Evolutionary conservation across 2,329 filamentous ascomycete genomes (phyloP), one percentile per base, ranked within the genome.

Genomic region (Karstenula rhodostoma): DNA sequence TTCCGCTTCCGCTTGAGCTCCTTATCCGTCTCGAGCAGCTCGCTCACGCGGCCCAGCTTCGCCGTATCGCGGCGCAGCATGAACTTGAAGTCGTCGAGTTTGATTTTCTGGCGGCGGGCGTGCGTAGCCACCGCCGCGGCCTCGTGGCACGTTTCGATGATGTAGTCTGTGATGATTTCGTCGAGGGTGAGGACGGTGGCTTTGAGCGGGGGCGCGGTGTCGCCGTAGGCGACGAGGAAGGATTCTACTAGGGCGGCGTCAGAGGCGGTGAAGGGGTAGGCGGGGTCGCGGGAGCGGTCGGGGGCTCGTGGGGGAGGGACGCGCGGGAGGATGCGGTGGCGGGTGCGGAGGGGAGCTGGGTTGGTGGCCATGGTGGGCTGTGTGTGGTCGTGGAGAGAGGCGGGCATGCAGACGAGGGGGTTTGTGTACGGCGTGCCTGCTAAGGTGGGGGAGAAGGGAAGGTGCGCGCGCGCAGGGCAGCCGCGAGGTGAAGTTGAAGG

Each of bases 71-170:
- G 88, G 33, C 95, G 87, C 68, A 98, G 87, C 42, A 93, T 93
- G 79, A 96, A 99, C 73, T 96, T 93, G 81, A 99, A 97, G 79
- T 99, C 95, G 73, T 97, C 94, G 72, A 96, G 92, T 78, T 99
- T 99, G 80, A 99, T 93, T 81, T 99, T 99, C 72, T 96, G 92
- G 1, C 95, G 91, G 0, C 93, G 90, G 2, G 91, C 89, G 78
- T 96, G 92, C 77, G 92, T 89, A 0, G 95, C 95, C 56, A 90
- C 89, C 47, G 92, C 88, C 4, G 93, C 92, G 4, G 95, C 94
- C 74, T 93, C 90, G 81, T 96, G 95, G 79, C 92, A 94, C 57
- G 95, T 89, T 77, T 95, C 93, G 76, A 96, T 93, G 76, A 98
- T 92, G 83, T 96, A 80, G 72, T 98, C 95, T 64, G 94, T 97